Conservation (phyloP, 2,329 filamentous ascomycete genomes). For the Verticillium isaacii region DNA sequence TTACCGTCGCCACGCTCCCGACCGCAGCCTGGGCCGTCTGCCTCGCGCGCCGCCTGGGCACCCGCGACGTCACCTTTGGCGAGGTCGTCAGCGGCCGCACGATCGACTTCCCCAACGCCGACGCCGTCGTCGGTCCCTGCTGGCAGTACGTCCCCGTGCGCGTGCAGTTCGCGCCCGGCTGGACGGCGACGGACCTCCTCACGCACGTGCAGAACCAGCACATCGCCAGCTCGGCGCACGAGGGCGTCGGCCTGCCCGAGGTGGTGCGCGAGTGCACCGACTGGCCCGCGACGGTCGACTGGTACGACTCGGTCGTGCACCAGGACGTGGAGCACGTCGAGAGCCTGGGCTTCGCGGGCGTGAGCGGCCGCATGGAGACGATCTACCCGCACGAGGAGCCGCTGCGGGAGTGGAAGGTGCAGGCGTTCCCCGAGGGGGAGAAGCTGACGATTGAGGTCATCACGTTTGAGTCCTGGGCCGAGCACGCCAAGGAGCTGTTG, state of each 20-base stretch:
- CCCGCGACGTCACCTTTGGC: constrained; percentile 58
- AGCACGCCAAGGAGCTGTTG: constrained; percentile 45
- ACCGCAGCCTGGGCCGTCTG: constrained; percentile 63
- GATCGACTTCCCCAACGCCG: constrained; percentile 48
- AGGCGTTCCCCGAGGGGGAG: constrained; percentile 52
- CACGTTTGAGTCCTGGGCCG: constrained; percentile 51
- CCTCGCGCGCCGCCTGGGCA: constrained; percentile 47
- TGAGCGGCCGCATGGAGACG: constrained; percentile 45
- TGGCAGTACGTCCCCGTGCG: constrained; percentile 65
- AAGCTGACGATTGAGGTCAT: constrained; percentile 53
- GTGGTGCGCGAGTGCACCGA: constrained; percentile 43
- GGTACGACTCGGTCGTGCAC: constrained; percentile 54
- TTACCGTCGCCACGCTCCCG: constrained; percentile 61
- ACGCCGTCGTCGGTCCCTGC: constrained; percentile 58
- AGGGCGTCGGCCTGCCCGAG: constrained; percentile 49
- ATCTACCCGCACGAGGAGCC: constrained; percentile 54
- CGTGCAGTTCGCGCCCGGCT: constrained; percentile 45
- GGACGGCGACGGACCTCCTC: constrained; percentile 49
- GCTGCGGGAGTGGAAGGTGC: constrained; percentile 53
- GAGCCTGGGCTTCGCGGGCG: constrained; percentile 34
- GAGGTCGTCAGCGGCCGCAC: constrained; percentile 63
- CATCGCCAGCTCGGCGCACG: constrained; percentile 49
- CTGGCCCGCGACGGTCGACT: constrained; percentile 33
- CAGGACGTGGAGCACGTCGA: constrained; percentile 60
- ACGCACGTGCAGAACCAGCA: constrained; percentile 52